Percentiles rank a stretch among this genome's conserved stretches.
These are phyloP conservation scores for Cryptococcus floricola DNA, from an alignment of 1,284 basidiomycete genomes.

Conservation along the genomic window DNA sequence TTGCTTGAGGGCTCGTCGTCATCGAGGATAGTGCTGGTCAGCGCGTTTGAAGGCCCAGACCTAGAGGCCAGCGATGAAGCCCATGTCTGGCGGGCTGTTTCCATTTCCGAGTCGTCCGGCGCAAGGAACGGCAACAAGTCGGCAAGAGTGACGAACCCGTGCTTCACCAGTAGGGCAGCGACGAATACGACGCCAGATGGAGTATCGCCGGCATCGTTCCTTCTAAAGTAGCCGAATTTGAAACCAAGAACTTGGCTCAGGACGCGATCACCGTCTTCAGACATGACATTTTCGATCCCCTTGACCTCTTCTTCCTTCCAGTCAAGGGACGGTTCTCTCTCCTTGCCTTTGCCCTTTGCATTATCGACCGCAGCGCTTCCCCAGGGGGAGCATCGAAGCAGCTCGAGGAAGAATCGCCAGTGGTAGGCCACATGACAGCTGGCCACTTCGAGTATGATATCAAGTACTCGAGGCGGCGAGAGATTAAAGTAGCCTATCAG, in stretches of 20 bases:
- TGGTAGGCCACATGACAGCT: slow-evolving; percentile 76
- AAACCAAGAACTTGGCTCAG: slow-evolving; percentile 91
- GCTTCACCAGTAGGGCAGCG: slow-evolving; percentile 81
- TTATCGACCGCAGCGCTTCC: slow-evolving; percentile 21
- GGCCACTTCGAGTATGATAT: slow-evolving; percentile 89
- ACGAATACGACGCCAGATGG: slow-evolving; percentile 74
- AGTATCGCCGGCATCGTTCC: slow-evolving; percentile 58
- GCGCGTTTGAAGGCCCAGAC: slow-evolving; percentile 68
- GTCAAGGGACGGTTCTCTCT: slow-evolving; percentile 7
- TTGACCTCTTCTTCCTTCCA: slow-evolving; percentile 36
- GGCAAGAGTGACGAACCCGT: slow-evolving; percentile 76
- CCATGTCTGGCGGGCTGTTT: slow-evolving; percentile 64
- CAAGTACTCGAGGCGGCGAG: slow-evolving; percentile 88
- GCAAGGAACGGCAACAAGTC: slow-evolving; percentile 63
- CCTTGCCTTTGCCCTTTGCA: slow-evolving; percentile 34
- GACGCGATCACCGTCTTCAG: slow-evolving; percentile 57
- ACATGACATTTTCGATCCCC: slow-evolving; percentile 45
- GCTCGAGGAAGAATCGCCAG: slow-evolving; percentile 84
- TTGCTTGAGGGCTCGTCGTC: slow-evolving; percentile 52
- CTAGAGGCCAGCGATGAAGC: slow-evolving; percentile 59
- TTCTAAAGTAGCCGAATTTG: slow-evolving; percentile 88
- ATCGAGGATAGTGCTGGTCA: slow-evolving; percentile 85
- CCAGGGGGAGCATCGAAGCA: slow-evolving; percentile 84
- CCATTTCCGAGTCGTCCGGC: slow-evolving; percentile 72
- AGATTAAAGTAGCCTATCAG: slow-evolving; percentile 94